These are phyloP conservation scores for Rosa lucieae DNA, from an alignment of 306 rosid species.

Conservation along the genomic window DNA sequence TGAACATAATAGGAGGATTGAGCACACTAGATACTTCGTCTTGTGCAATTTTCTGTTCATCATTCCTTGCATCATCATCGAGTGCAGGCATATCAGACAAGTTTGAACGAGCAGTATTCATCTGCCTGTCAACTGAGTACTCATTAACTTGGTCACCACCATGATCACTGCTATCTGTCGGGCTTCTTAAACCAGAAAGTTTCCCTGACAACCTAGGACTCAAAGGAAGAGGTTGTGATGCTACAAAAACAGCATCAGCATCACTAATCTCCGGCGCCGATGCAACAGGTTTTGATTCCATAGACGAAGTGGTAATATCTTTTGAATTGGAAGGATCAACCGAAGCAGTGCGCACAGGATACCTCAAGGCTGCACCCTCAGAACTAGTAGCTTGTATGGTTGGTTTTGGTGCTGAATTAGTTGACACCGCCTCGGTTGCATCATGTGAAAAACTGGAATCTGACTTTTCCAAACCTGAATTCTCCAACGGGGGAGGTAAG, in stretches of 20 bases:
- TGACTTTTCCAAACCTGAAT: constrained; percentile 60
- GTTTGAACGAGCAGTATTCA: constrained; percentile 54
- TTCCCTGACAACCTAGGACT: constrained; percentile 84
- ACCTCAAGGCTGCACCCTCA: constrained; percentile 54
- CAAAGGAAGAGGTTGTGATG: constrained; percentile 76
- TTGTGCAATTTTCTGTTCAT: constrained; percentile 56
- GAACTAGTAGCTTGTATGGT: constrained; percentile 44
- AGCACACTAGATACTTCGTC: constrained; percentile 67
- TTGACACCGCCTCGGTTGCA: constrained; percentile 46
- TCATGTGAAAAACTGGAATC: constrained; percentile 70
- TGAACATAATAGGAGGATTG: constrained; percentile 58
- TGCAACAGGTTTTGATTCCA: constrained; percentile 57
- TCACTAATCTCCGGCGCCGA: constrained; percentile 57
- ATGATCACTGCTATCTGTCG: constrained; percentile 58
- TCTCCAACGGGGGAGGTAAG: constrained; percentile 85
- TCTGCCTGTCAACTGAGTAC: constrained; percentile 71
- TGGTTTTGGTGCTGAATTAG: constrained; percentile 57
- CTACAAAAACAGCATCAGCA: constrained; percentile 51
- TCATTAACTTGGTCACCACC: constrained; percentile 66
- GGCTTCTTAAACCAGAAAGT: constrained; percentile 78
- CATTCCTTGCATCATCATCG: constrained; percentile 59
- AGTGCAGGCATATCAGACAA: constrained; percentile 53
- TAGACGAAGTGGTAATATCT: constrained; percentile 47
- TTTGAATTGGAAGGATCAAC: constrained; percentile 49
- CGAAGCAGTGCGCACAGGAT: constrained; percentile 55